Percentiles rank a stretch among this genome's conserved stretches.
These are phyloP conservation scores for Phalaenopsis hybrid DNA, from an alignment of 116 monocot species.

Conservation along the genomic window DNA sequence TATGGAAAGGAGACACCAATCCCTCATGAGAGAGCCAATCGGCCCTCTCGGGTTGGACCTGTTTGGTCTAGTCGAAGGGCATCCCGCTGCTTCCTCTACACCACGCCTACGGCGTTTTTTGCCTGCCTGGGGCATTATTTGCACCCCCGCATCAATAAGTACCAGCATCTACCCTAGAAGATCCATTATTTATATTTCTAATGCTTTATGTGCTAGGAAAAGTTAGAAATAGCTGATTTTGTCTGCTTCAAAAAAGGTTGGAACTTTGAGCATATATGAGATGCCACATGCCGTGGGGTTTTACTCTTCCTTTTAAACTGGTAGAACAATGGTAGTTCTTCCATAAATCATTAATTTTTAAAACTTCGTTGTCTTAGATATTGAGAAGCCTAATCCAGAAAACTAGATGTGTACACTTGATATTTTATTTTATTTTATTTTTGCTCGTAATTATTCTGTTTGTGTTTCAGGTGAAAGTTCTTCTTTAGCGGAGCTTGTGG, in stretches of 20 bases:
- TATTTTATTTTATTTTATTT: background rate
- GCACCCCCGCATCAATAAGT: no score
- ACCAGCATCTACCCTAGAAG: background rate
- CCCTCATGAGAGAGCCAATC: no score
- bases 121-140: no score
- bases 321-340: background rate
- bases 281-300: background rate
- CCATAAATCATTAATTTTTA: background rate
- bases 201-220: background rate
- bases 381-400: background rate
- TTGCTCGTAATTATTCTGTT: background rate
- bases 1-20: no score
- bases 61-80: no score
- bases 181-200: background rate
- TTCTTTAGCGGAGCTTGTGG: slow-evolving; percentile 47
- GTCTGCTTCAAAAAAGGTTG: background rate
- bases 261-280: background rate
- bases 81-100: no score
- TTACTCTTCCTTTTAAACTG: background rate
- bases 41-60: no score
- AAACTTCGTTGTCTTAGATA: background rate
- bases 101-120: no score
- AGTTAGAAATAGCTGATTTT: background rate
- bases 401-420: background rate
- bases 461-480: slow-evolving; percentile 45